Percentiles rank a stretch among this genome's conserved stretches.
Conservation (phyloP, 768 basidiomycete species). For the Tephrocybe sp. region DNA sequence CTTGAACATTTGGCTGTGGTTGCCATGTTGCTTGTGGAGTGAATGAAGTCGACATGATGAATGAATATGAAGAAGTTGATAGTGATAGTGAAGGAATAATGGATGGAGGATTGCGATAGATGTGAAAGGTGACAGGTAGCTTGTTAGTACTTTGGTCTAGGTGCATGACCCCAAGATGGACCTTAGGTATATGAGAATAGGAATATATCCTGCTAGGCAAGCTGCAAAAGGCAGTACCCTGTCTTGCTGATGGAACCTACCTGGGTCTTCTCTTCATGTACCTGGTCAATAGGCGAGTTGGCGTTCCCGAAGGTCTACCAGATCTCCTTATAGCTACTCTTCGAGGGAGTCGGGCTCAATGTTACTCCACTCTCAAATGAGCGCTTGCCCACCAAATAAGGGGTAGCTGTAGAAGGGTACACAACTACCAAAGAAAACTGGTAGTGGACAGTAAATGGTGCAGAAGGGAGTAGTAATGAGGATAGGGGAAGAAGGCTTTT, state of each 20-base stretch:
- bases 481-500: too few species aligned
- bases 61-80: background rate
- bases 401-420: background rate
- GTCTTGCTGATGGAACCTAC: background rate
- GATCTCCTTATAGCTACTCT: conserved; percentile 2
- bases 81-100: background rate
- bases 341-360: background rate
- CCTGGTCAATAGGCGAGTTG: background rate
- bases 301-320: conserved; percentile 1
- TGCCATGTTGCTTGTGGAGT: too few species aligned
- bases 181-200: background rate
- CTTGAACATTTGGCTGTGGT: background rate
- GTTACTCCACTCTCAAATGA: background rate
- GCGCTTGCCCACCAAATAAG: background rate
- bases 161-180: conserved; percentile 1
- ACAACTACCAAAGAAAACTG: background rate
- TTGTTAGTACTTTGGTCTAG: background rate
- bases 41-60: background rate
- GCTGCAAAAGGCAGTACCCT: background rate
- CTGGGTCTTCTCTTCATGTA: conserved; percentile 1
- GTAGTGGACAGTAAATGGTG: background rate
- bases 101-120: background rate
- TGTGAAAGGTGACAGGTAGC: background rate
- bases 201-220: background rate
- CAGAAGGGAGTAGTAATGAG: background rate